Percentiles rank a stretch among this genome's conserved stretches.
phyloP scores from a whole-genome alignment of 2,329 filamentous ascomycete genomes.

The Diaporthe aspalathi region DNA sequence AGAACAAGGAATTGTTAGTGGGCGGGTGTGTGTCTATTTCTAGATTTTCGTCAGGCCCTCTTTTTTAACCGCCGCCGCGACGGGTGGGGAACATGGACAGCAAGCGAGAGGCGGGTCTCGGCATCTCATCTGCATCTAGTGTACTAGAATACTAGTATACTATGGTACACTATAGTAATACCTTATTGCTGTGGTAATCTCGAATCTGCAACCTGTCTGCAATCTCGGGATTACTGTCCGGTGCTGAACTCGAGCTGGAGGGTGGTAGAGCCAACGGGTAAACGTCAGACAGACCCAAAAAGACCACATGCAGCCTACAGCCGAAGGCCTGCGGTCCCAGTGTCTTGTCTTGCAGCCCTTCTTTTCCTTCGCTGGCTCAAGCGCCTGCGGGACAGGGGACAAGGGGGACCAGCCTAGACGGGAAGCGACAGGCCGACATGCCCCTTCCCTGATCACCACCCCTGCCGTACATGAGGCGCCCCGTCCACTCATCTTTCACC shows the following conservation, averaged over 20 bases:
- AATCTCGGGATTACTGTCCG: no score
- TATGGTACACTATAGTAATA: no score
- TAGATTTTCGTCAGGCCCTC: slow-evolving; percentile 8
- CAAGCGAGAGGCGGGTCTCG: slow-evolving; percentile 23
- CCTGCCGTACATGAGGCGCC: slow-evolving; percentile 32
- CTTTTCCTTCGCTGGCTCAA: slow-evolving; percentile 23
- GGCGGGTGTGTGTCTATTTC: slow-evolving; percentile 24
- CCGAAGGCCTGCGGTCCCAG: no score
- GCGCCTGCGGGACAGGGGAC: slow-evolving; percentile 30
- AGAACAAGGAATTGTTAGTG: not conserved
- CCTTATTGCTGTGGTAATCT: no score
- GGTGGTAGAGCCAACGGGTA: not conserved
- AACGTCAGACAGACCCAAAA: not conserved
- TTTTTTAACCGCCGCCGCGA: slow-evolving; percentile 31
- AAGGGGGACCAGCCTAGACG: not conserved
- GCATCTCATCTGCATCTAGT: slow-evolving; percentile 15
- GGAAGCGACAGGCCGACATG: slow-evolving; percentile 28
- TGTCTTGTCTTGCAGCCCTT: no score
- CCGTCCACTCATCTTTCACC: slow-evolving; percentile 37
- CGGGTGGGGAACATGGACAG: slow-evolving; percentile 4
- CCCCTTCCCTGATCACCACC: slow-evolving; percentile 4
- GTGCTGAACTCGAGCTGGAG: not conserved
- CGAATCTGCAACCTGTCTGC: not conserved
- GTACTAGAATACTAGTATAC: not conserved
- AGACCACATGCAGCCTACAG: not conserved